Evolutionary conservation across 352 stramenopile genomes (phyloP).

Genomic region (Globisporangium orthogonon): DNA sequence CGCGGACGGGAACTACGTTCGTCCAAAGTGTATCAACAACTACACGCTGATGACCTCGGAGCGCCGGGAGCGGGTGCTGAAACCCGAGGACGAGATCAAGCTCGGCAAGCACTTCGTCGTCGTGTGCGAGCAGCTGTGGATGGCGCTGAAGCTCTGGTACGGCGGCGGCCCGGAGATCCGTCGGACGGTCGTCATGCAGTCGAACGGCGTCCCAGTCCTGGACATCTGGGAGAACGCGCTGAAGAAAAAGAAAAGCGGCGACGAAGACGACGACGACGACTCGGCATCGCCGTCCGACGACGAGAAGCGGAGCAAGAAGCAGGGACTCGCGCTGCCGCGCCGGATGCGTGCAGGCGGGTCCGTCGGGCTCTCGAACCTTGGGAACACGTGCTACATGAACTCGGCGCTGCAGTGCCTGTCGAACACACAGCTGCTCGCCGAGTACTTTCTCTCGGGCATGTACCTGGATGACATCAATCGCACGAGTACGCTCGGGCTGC

Average conservation of each 20-base stretch:
- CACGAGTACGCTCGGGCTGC: constrained; percentile 94
- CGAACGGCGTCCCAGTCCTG: constrained; percentile 50
- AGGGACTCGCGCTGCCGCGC: constrained; percentile 55
- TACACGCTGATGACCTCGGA: constrained; percentile 67
- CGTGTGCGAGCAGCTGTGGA: constrained; percentile 84
- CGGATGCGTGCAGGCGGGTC: constrained; percentile 75
- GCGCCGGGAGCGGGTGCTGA: constrained; percentile 61
- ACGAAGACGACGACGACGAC: constrained; percentile 34
- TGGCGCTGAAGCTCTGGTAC: constrained; percentile 90
- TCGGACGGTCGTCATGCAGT: constrained; percentile 67
- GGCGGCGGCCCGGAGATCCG: constrained; percentile 84
- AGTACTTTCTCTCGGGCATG: constrained; percentile 95
- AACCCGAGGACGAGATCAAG: constrained; percentile 70
- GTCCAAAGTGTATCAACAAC: constrained; percentile 83
- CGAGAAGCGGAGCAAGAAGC: constrained; percentile 37
- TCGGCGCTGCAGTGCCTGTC: constrained; percentile 91
- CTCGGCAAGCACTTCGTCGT: constrained; percentile 81
- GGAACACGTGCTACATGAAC: constrained; percentile 97
- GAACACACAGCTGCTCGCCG: constrained; percentile 93
- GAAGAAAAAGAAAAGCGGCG: constrained; percentile 51
- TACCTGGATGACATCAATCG: constrained; percentile 93
- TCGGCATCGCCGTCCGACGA: constrained; percentile 43
- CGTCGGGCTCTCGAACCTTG: constrained; percentile 85
- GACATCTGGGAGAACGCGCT: constrained; percentile 75
- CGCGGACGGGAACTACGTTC: constrained; percentile 70